phyloP scores from a whole-genome alignment of 2,329 filamentous ascomycete genomes.

The Pestalotiopsis sp. region DNA sequence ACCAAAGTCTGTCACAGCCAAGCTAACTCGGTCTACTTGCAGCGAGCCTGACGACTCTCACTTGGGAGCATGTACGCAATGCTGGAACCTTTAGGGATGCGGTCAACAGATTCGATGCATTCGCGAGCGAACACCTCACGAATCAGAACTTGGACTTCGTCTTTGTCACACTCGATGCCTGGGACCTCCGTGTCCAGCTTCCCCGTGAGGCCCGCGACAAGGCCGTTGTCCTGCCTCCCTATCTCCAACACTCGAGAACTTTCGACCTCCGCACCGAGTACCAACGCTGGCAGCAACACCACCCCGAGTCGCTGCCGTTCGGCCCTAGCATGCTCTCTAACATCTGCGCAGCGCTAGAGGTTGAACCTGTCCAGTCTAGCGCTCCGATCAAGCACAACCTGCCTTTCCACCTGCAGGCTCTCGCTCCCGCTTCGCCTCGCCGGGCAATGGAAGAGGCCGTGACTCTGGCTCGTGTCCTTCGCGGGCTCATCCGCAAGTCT shows the following conservation, averaged over 20 bases:
- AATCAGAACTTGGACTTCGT: conserved; percentile 95
- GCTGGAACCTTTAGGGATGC: conserved; percentile 97
- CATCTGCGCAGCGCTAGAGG: conserved; percentile 97
- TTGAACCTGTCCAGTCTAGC: conserved; percentile 95
- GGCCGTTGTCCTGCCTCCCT: conserved; percentile 92
- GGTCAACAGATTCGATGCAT: conserved; percentile 91
- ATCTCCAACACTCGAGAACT: conserved; percentile 95
- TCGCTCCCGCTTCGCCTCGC: conserved; percentile 92
- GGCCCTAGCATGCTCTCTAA: conserved; percentile 94
- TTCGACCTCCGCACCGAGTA: conserved; percentile 98
- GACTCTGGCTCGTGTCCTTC: conserved; percentile 88
- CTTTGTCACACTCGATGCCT: conserved; percentile 97
- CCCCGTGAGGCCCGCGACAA: conserved; percentile 98
- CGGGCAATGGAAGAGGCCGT: conserved; percentile 98
- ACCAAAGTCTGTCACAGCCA: conserved; percentile 15
- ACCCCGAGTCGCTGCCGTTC: conserved; percentile 95
- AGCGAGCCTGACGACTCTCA: conserved; percentile 97
- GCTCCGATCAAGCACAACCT: conserved; percentile 99
- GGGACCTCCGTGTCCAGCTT: conserved; percentile 97
- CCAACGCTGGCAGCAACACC: conserved; percentile 97
- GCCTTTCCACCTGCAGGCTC: conserved; percentile 93
- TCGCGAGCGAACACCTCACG: conserved; percentile 88
- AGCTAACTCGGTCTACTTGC: conserved; percentile 24
- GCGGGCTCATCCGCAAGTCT: conserved; percentile 92
- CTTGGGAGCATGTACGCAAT: conserved; percentile 98